Evolutionary conservation across 257 asterid genomes (phyloP).

Genomic region (Ballota nigra): DNA sequence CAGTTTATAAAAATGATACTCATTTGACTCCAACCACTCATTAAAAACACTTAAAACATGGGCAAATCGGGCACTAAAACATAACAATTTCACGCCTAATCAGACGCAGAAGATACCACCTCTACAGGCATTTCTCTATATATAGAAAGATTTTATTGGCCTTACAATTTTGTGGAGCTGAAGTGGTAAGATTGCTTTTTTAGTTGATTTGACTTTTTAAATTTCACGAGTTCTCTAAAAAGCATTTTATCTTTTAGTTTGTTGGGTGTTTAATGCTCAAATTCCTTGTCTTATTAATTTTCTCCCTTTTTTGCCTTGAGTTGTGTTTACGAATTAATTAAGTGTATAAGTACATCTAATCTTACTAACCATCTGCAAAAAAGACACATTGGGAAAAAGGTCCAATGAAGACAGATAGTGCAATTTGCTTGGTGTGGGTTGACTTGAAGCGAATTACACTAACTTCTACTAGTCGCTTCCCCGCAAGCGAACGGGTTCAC

Average conservation of each 20-base stretch:
- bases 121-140: neutral
- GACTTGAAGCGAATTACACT: too few species aligned
- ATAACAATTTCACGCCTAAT: too few species aligned
- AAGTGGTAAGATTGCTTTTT: neutral
- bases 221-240: constrained; percentile 4
- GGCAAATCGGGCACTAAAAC: too few species aligned
- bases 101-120: neutral
- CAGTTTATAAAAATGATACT: too few species aligned
- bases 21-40: too few species aligned
- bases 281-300: neutral
- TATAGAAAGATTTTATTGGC: too few species aligned
- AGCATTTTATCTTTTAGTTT: neutral
- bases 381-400: constrained; percentile 23
- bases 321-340: too few species aligned
- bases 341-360: constrained; percentile 30
- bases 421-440: constrained; percentile 68
- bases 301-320: constrained; percentile 14
- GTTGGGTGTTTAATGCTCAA: constrained; percentile 3
- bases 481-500: too few species aligned
- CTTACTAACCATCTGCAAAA: constrained; percentile 26
- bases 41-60: too few species aligned
- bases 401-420: constrained; percentile 42
- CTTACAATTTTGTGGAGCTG: neutral
- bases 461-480: too few species aligned
- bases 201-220: neutral